Evolutionary conservation across 352 stramenopile genomes (phyloP), one percentile per base, ranked within the genome.

Genomic region (Phytopythium aichiense): DNA sequence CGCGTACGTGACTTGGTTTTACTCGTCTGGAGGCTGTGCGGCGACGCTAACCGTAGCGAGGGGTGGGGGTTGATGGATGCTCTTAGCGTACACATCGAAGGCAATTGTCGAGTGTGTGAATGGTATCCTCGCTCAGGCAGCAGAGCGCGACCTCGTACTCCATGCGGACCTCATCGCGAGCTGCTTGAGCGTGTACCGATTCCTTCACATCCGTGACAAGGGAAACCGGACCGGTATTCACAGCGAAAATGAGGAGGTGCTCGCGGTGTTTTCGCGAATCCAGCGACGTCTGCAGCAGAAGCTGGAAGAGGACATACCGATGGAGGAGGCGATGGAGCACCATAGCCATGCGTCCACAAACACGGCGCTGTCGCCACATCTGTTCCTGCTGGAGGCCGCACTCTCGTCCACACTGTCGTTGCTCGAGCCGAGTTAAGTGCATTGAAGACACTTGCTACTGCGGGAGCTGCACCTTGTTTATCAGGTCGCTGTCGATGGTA

Each of bases 161-260:
- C 67, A 88, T 59, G 72, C 78, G 8, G 78, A 91, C 64, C 63
- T 91, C 7, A 66, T 92, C 38, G 77, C 82, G 30, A 92, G 84
- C 48, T 81, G 76, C 52, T 65, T 84, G 8, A 93, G 84, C 64
- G 62, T 93, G 2, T 22, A 87, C 50, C 70, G 84, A 6, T 91
- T 92, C 45, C 58, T 91, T 1, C 61, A 60, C 31, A 87, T 92
- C 23, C 72, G 83, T 25, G 83, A 92, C 58, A 82, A 86, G 66
- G 59, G 63, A 2, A 78, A 82, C 33, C 28, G 35, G 38, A 77
- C 74, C 3, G 72, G 74, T 7, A 61, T 83, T 60, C 67, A 63
- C 15, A 7, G 38, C 7, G 9, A 69, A 57, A 1, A 68, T 67
- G 58, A 52, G 16, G 22, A 16, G 28, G 20, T 2, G 20, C 51